phyloP scores from a whole-genome alignment of 768 basidiomycete species.

The Hypholoma fasciculare region DNA sequence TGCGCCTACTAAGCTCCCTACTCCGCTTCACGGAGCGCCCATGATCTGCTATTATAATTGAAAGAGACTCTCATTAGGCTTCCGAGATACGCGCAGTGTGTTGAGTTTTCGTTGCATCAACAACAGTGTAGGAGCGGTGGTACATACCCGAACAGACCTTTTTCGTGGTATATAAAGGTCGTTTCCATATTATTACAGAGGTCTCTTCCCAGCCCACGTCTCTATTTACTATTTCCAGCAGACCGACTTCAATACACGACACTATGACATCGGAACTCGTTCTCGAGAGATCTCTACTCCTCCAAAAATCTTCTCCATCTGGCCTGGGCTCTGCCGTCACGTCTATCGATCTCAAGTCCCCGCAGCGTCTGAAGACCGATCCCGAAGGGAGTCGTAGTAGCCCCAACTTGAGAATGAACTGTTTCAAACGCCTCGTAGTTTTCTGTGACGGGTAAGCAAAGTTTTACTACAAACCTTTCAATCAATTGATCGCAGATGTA shows the following conservation, averaged over 20 bases:
- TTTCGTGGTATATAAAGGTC: not conserved
- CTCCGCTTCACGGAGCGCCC: too few relatives aligned
- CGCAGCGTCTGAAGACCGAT: slow-evolving; percentile 32
- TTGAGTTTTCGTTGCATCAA: too few relatives aligned
- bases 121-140: too few relatives aligned
- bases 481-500: slow-evolving; percentile 1
- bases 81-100: too few relatives aligned
- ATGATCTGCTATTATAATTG: too few relatives aligned
- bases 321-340: not conserved
- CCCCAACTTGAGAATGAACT: slow-evolving; percentile 14
- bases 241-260: not conserved
- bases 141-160: not conserved
- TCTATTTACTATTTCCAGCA: not conserved
- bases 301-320: not conserved
- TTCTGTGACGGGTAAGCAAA: slow-evolving; percentile 72
- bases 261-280: not conserved
- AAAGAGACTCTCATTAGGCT: too few relatives aligned
- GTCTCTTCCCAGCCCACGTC: too few relatives aligned
- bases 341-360: slow-evolving; percentile 24
- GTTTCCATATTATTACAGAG: too few relatives aligned
- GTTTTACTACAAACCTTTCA: not conserved
- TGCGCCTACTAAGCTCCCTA: too few relatives aligned
- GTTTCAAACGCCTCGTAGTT: slow-evolving; percentile 63
- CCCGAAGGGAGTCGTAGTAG: slow-evolving; percentile 22
- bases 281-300: not conserved